Evolutionary conservation across 2,329 filamentous ascomycete species (phyloP).

Genomic region (Fusarium sp.): DNA sequence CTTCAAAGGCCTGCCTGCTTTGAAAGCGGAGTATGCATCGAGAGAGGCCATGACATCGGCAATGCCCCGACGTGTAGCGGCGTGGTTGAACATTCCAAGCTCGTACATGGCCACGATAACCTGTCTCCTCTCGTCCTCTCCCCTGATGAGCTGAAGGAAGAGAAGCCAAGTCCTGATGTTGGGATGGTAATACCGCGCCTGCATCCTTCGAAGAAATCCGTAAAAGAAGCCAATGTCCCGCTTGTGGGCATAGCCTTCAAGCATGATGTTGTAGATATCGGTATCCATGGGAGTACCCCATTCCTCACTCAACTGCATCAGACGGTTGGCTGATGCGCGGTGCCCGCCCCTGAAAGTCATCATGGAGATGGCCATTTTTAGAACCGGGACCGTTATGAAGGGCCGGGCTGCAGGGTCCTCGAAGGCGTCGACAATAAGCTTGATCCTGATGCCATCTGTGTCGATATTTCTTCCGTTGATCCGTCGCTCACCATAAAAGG

Average conservation of each 20-base stretch:
- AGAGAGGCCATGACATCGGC: conserved; percentile 54
- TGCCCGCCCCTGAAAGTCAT: conserved; percentile 51
- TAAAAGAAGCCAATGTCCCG: conserved; percentile 55
- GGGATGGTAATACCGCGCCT: conserved; percentile 49
- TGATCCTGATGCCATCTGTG: conserved; percentile 52
- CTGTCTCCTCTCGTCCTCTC: conserved; percentile 62
- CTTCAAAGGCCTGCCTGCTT: conserved; percentile 46
- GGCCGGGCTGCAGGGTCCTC: conserved; percentile 47
- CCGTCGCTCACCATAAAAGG: conserved; percentile 48
- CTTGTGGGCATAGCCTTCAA: conserved; percentile 52
- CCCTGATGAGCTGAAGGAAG: conserved; percentile 64
- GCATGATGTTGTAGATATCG: conserved; percentile 59
- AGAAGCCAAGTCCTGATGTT: conserved; percentile 59
- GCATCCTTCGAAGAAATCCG: conserved; percentile 54
- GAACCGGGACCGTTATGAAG: conserved; percentile 51
- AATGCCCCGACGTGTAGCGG: conserved; percentile 49
- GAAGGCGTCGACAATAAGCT: conserved; percentile 53
- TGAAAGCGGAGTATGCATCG: conserved; percentile 55
- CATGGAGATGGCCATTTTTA: conserved; percentile 57
- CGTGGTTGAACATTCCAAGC: conserved; percentile 54
- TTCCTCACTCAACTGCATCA: conserved; percentile 52
- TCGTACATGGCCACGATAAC: conserved; percentile 58
- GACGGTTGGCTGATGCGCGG: conserved; percentile 45
- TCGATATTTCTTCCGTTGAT: conserved; percentile 44
- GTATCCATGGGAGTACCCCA: conserved; percentile 55